Base-by-base conservation (phyloP, 2,329 filamentous ascomycete genomes). In the Talaromyces sp. region DNA sequence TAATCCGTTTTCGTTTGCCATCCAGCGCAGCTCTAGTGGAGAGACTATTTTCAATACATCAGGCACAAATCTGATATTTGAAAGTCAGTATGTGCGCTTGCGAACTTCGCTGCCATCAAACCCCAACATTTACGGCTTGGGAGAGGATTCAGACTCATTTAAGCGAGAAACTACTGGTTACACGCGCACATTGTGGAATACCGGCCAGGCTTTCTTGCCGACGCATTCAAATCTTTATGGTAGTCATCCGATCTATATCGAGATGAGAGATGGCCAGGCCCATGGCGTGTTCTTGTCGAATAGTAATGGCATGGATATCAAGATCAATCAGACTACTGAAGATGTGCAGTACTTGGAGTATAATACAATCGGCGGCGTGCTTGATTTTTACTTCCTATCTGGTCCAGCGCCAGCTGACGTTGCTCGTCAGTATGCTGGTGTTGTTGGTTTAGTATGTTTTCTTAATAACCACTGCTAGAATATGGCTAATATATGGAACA, bases 11-110 rank as follows among this genome's bases (percentile, higher is more conserved):
- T 87, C 85, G 10, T 93, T 93, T 77, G 82, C 81, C 0, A 82
- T 93, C 7, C 67, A 72, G 19, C 74, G 77, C 45, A 72, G 63
- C 13, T 66, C 64, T 2, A 68, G 54, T 8, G 63, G 74, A 9
- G 74, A 80, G 59, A 72, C 77, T 0, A 70, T 92, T 8, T 92
- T 92, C 74, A 88, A 93, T 70, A 91, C 90, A 0, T 87, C 87
- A 0, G 88, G 83, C 1, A 84, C 85, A 3, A 81, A 82, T 8
- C 78, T 95, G 11, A 81, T 95, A 50, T 95, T 93, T 70, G 88
- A 95, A 77, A 87, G 86, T 13, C 90, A 95, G 75, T 95, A 92
- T 71, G 77, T 94, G 24, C 86, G 88, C n/a, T 81, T 94, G 65
- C 84, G 89, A 43, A 93, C 91, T 3, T 85, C 82, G 65, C 81